Evolutionary conservation across 2,329 filamentous ascomycete species (phyloP).

Genomic region (Aspergillus hiratsukae): DNA sequence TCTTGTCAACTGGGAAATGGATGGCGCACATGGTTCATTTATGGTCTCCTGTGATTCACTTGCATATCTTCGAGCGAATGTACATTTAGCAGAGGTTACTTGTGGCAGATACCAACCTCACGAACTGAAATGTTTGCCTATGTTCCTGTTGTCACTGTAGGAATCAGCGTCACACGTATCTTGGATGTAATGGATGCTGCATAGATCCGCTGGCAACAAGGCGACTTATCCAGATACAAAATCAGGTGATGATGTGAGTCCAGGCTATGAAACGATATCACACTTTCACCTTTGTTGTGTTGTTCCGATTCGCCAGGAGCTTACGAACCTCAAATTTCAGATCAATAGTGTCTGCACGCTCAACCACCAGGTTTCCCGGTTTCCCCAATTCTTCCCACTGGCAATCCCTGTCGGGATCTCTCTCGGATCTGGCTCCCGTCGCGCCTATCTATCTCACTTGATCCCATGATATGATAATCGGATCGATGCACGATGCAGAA

Average conservation of each 20-base stretch:
- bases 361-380: neutral
- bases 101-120: conserved; percentile 1
- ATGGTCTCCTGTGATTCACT: neutral
- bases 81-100: conserved; percentile 5
- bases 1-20: conserved; percentile 1
- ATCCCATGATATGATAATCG: neutral
- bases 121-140: neutral
- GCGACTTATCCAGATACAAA: neutral
- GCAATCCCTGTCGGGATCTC: neutral
- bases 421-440: neutral
- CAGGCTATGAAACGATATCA: neutral
- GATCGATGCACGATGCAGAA: neutral
- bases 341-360: neutral
- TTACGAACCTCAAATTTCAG: neutral
- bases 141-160: neutral
- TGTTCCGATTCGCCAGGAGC: neutral
- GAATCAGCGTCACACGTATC: neutral
- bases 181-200: neutral
- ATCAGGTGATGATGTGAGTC: neutral
- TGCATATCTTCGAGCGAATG: conserved; percentile 4
- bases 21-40: conserved; percentile 1
- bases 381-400: neutral
- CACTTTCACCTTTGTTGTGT: neutral
- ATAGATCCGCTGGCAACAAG: neutral
- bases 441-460: neutral